phyloP scores from a whole-genome alignment of 805 yeast genomes.

The Tetrapisispora namnaoensis region DNA sequence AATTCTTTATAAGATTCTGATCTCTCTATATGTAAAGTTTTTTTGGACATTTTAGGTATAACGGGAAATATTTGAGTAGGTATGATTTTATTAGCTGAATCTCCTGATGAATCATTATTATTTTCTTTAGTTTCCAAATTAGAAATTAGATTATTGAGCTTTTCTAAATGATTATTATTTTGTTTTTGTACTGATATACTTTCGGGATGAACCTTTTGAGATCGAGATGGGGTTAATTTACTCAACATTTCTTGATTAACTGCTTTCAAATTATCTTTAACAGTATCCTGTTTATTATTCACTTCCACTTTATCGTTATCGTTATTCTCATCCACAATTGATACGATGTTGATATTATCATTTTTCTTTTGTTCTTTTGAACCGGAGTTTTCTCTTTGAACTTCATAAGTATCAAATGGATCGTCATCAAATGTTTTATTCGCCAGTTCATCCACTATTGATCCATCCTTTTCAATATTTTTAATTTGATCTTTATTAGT shows the following conservation, averaged over 20 bases:
- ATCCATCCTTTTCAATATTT: background rate
- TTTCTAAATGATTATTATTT: background rate
- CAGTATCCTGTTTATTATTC: background rate
- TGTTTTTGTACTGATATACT: background rate
- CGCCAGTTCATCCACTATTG: background rate
- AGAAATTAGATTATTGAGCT: background rate
- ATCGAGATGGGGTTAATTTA: too few relatives aligned
- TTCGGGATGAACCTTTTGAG: too few relatives aligned
- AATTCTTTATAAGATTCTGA: constrained; percentile 26
- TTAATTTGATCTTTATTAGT: too few relatives aligned
- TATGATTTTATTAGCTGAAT: background rate
- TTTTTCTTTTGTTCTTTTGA: background rate
- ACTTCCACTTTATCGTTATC: background rate
- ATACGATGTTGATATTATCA: background rate
- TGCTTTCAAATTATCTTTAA: background rate
- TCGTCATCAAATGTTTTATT: constrained; percentile 22
- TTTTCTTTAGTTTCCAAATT: background rate
- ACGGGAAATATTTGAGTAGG: constrained; percentile 10
- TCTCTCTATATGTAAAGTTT: constrained; percentile 11
- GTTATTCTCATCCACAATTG: background rate
- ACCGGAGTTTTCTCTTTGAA: background rate
- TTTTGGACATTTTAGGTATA: constrained; percentile 7
- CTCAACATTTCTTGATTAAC: too few relatives aligned
- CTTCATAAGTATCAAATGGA: constrained; percentile 20
- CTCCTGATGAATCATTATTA: background rate